Evolutionary conservation across 1,284 basidiomycete genomes (phyloP).

Genomic region (Cryptococcus amylolentus): DNA sequence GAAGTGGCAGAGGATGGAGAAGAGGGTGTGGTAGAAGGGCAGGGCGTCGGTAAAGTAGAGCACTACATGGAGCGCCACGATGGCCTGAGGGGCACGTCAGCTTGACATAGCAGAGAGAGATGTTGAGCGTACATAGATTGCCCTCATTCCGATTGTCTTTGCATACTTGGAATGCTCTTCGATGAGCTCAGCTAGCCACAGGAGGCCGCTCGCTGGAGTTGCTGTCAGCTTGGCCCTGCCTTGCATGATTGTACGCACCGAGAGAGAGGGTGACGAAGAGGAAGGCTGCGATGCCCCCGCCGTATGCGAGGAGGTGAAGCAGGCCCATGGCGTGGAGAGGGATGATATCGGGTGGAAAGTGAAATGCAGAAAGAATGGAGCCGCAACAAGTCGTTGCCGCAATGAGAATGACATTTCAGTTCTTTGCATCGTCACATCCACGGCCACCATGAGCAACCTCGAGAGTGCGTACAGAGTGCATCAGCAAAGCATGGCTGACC

Average conservation of each 20-base stretch:
- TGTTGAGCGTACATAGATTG: conserved; percentile 67
- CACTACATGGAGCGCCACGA: conserved; percentile 71
- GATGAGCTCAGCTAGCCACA: conserved; percentile 90
- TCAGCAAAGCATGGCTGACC: background rate
- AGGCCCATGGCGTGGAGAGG: conserved; percentile 19
- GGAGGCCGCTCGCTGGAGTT: conserved; percentile 72
- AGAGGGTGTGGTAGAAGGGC: conserved; percentile 66
- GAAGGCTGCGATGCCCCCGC: conserved; percentile 65
- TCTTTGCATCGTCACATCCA: background rate
- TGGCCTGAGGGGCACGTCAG: conserved; percentile 54
- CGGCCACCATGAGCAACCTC: conserved; percentile 68
- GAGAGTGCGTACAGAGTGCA: conserved; percentile 65
- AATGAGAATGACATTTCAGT: too few species aligned
- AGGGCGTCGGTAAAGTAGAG: conserved; percentile 75
- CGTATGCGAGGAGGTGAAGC: conserved; percentile 55
- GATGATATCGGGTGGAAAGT: background rate
- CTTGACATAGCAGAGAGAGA: conserved; percentile 17
- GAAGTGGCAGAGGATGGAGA: conserved; percentile 77
- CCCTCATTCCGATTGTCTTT: conserved; percentile 72
- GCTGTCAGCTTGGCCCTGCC: background rate
- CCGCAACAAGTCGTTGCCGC: background rate
- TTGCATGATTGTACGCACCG: conserved; percentile 53
- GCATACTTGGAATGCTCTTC: conserved; percentile 82
- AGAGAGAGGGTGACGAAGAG: conserved; percentile 74
- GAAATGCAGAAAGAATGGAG: background rate